Conservation (phyloP, 257 asterid genomes). For the Solanum lignicaule region DNA sequence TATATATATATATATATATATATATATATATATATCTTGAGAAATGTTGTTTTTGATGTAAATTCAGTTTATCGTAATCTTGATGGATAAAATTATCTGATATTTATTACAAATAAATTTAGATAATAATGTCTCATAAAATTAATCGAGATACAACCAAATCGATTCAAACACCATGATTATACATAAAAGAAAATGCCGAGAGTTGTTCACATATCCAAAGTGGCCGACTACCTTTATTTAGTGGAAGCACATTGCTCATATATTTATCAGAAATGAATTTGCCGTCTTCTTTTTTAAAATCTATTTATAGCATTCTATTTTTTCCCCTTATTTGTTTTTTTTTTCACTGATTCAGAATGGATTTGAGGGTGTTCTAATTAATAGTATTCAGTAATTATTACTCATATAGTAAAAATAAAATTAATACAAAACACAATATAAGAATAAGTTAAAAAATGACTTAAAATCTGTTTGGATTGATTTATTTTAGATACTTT, state of each 20-base stretch:
- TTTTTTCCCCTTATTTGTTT: neutral
- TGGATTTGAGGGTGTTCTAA: neutral
- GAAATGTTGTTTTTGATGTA: fast-evolving
- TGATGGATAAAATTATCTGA: no score
- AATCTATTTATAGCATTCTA: neutral
- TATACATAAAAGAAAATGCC: neutral
- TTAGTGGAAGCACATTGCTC: neutral
- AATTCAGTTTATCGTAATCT: no score
- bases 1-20: fast-evolving
- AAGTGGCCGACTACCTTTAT: neutral
- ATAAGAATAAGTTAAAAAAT: no score
- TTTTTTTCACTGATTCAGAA: neutral
- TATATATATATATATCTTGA: no score
- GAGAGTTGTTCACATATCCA: no score
- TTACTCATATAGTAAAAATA: neutral
- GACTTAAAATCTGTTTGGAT: no score
- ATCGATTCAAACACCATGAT: neutral
- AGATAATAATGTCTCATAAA: no score
- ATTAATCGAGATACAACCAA: no score
- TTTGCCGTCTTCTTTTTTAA: neutral
- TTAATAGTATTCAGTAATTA: neutral
- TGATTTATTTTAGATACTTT: no score
- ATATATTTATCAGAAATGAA: neutral
- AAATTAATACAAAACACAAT: no score
- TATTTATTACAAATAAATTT: no score